These are phyloP conservation scores for Apophysomyces sp. DNA, from an alignment of 371 early-diverging fungal species.

Conservation along the genomic window DNA sequence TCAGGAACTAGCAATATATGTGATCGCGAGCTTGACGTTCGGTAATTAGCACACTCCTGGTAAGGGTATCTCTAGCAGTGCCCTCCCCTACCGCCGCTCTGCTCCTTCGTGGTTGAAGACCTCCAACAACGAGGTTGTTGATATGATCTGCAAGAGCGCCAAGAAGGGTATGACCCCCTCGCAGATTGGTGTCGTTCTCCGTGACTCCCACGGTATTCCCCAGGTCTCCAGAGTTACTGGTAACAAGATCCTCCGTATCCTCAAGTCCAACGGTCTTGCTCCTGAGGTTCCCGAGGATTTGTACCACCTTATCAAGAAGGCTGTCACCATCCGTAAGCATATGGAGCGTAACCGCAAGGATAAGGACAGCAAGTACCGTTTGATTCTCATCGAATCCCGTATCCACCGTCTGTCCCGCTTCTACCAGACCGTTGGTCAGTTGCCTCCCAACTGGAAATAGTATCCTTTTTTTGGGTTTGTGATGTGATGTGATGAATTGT, in stretches of 20 bases:
- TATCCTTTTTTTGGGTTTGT: conserved; percentile 46
- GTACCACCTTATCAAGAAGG: conserved; percentile 99
- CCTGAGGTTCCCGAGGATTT: conserved; percentile 99
- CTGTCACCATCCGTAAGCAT: conserved; percentile 99
- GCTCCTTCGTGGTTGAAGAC: conserved; percentile 98
- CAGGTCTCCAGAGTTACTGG: conserved; percentile 96
- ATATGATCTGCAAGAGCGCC: conserved; percentile 98
- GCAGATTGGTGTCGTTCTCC: conserved; percentile 98
- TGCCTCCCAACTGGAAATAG: conserved; percentile 99
- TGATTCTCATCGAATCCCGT: conserved; percentile 98
- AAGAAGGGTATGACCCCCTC: conserved; percentile 99
- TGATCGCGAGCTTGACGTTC: not conserved
- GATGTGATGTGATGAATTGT: not conserved
- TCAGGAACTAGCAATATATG: not conserved
- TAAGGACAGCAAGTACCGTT: conserved; percentile 98
- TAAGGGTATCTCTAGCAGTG: conserved; percentile 98
- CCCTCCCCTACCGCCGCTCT: conserved; percentile 99
- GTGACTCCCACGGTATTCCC: conserved; percentile 98
- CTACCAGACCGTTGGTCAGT: conserved; percentile 98
- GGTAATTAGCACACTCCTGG: conserved; percentile 84
- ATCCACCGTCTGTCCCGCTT: conserved; percentile 99
- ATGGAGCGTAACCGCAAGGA: conserved; percentile 99
- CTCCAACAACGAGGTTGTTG: conserved; percentile 95
- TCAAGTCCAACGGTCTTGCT: conserved; percentile 89
- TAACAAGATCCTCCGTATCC: conserved; percentile 94